Evolutionary conservation across 176 grass and related monocot species (phyloP), one percentile per base, ranked within the genome.

Genomic region (Zoysia pacifica): DNA sequence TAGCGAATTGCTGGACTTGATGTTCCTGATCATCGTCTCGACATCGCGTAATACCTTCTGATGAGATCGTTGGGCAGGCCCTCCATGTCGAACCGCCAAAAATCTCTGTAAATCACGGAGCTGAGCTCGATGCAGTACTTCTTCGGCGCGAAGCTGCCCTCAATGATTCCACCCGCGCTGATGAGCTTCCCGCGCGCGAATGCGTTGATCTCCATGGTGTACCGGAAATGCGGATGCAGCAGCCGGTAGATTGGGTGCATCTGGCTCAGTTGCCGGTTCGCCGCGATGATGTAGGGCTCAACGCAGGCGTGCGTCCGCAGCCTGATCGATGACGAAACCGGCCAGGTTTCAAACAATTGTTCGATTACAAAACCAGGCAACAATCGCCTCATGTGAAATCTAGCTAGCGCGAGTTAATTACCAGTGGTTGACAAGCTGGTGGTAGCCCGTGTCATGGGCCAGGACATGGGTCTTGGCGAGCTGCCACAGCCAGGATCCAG

Each of bases 21-120:
- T 52, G 5, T 8, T 59, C 16, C 1, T 59, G 6, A 7, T 59
- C 53, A 55, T 56, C 53, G 18, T 56, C 1, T 56, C 7, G 1
- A n/a, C 16, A 19, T n/a, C 28, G 28, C 28, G 28, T n/a, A 13
- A 39, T 79, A 92, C 86, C 90, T 85, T 4, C 83, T 78, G 49
- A 97, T 40, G 5, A 97, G 86, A 28, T 97, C 93, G 16, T 86
- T 78, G 4, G 93, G 93, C 18, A 97, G 84, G 8, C 86, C 93
- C 74, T 97, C 93, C 86, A 70, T 91, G 72, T 97, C 88, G n/a
- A 97, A 97, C n/a, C 36, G 70, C 93, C 93, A 97, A 19, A 62
- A 18, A 11, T 53, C 44, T 13, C 41, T 65, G 15, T 97, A 97
- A 3, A 81, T 73, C 20, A n/a, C 83, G 0, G 90, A 88, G 60